Conservation (phyloP, 805 yeast species). For the Debaryomyces tyrocola region DNA sequence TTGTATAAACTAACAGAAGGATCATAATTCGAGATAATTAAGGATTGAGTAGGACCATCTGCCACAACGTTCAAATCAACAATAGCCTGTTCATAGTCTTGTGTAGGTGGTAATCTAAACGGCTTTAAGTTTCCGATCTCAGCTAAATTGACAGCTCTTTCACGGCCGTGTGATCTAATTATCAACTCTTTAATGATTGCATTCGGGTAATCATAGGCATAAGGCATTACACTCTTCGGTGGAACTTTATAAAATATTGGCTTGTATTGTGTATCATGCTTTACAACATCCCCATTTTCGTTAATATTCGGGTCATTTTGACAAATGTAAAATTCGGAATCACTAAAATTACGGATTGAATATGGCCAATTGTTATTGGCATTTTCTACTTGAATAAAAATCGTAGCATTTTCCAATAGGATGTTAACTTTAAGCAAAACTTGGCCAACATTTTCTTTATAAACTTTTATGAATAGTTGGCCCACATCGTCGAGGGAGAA, state of each 20-base stretch:
- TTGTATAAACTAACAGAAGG: slow-evolving; percentile 76
- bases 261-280: slow-evolving; percentile 55
- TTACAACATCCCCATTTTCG: slow-evolving; percentile 58
- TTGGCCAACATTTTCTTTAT: slow-evolving; percentile 65
- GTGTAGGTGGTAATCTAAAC: slow-evolving; percentile 64
- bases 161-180: slow-evolving; percentile 68
- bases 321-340: slow-evolving; percentile 79
- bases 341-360: slow-evolving; percentile 86
- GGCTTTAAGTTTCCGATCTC: slow-evolving; percentile 93
- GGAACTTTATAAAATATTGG: slow-evolving; percentile 85
- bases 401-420: slow-evolving; percentile 74
- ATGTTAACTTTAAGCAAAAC: slow-evolving; percentile 70
- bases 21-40: slow-evolving; percentile 81
- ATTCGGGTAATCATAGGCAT: slow-evolving; percentile 96
- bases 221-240: slow-evolving; percentile 92
- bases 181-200: slow-evolving; percentile 81
- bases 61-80: slow-evolving; percentile 92
- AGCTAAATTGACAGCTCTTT: slow-evolving; percentile 78
- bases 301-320: slow-evolving; percentile 78
- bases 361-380: slow-evolving; percentile 89
- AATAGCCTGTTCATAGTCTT: slow-evolving; percentile 42
- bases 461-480: slow-evolving; percentile 68
- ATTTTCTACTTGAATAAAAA: slow-evolving; percentile 71
- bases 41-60: slow-evolving; percentile 91
- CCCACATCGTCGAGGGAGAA: slow-evolving; percentile 85